Evolutionary conservation across 345 rosid genomes (phyloP), one percentile per base, ranked within the genome.

Genomic region (Citrus hindsii): DNA sequence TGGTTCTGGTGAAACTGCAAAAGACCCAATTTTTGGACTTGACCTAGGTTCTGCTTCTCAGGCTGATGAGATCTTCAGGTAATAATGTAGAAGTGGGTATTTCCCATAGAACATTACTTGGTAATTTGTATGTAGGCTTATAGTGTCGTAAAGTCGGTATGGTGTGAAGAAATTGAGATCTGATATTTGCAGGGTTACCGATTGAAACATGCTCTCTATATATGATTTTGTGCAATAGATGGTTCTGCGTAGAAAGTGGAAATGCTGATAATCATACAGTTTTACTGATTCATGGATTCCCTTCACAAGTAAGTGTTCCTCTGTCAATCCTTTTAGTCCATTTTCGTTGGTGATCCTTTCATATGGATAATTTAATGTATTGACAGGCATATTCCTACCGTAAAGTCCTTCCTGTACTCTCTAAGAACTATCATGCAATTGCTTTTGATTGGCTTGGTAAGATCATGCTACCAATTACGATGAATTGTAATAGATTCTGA

Each of bases 361-460:
- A 16, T 24, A 59, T 38, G 42, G 13, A 51, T 51, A 48, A n/a
- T 32, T 33, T 64, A 48, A 22, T 59, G 38, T 32, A 59, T 37
- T 83, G n/a, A 30, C 89, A 95, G 99, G 91, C 98, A 30, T 95
- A 90, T 81, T 95, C 98, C 63, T 95, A 89, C 74, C 94, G 98
- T 72, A 95, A 93, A 86, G 86, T 87, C 77, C 91, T 92, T 75
- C 93, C 94, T 1, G 37, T 77, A 25, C 97, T 93, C 63, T 86
- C 98, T 51, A 92, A 91, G 89, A 88, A 89, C 66, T 91, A 87
- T 81, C 94, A 75, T 75, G 94, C 91, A 63, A 83, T 92, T 80
- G 98, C 98, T 80, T 92, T 95, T 25, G 98, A 95, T 74, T 95
- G 98, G 98, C 82, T 91, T 76, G 95, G 98, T 91, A 82, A 84